A percentile compares a stretch with the other conserved stretches of the same genome.
phyloP scores from a whole-genome alignment of 257 asterid genomes.

The Agastache rugosa region DNA sequence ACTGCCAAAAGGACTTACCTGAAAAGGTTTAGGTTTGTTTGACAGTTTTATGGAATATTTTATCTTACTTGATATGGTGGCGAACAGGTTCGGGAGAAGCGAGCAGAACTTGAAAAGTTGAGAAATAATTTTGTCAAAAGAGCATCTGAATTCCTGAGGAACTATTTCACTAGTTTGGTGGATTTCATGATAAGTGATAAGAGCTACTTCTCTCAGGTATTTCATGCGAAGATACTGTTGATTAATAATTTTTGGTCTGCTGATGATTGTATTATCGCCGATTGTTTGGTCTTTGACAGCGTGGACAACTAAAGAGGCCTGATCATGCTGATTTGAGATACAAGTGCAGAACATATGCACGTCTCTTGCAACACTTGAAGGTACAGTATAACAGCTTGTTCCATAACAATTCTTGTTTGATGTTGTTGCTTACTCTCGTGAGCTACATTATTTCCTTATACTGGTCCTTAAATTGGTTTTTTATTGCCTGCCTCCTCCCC shows the following conservation, averaged over 20 bases:
- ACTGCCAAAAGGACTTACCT: constrained; percentile 35
- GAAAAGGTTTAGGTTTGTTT: constrained; percentile 2
- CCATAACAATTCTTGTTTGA: constrained; percentile 28
- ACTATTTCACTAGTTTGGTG: constrained; percentile 93
- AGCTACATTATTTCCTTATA: constrained; percentile 33
- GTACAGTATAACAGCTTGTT: constrained; percentile 44
- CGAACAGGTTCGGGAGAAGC: constrained; percentile 89
- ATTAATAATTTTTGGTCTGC: constrained; percentile 21
- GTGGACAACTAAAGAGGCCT: constrained; percentile 98
- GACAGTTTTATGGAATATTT: constrained; percentile 24
- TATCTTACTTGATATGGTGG: constrained; percentile 34
- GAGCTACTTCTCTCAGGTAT: constrained; percentile 98
- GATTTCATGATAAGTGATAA: constrained; percentile 98
- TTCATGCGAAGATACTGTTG: constrained; percentile 23
- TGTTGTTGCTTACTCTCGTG: constrained; percentile 24
- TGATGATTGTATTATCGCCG: constrained; percentile 30
- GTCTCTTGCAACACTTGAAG: constrained; percentile 97
- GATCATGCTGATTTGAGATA: constrained; percentile 98
- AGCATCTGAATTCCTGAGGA: constrained; percentile 93
- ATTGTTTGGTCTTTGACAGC: constrained; percentile 57
- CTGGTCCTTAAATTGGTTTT: background rate
- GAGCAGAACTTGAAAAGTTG: constrained; percentile 88
- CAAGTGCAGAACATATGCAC: constrained; percentile 98
- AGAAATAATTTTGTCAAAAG: constrained; percentile 81
- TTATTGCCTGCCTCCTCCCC: background rate